A percentile compares a stretch with the other conserved stretches of the same genome.
These are phyloP conservation scores for Atalantia buxifolia DNA, from an alignment of 345 rosid genomes.

Conservation along the genomic window DNA sequence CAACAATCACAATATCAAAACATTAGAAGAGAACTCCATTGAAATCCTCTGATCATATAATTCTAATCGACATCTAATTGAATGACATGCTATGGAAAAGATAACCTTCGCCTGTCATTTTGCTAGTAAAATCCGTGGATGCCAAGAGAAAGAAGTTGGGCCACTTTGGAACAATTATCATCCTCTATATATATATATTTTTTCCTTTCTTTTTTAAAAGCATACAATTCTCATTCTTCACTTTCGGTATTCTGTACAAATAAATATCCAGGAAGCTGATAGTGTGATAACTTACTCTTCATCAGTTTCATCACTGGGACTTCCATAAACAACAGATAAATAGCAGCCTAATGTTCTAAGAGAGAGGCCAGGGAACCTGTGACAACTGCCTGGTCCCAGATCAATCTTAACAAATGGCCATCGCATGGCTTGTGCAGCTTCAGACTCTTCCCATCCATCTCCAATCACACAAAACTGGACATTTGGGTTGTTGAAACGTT, in stretches of 20 bases:
- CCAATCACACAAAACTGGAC: constrained; percentile 71
- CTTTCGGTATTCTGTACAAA: constrained; percentile 10
- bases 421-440: constrained; percentile 75
- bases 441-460: constrained; percentile 92
- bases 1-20: not conserved
- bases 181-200: no score
- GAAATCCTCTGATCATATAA: not conserved
- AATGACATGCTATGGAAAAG: not conserved
- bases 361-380: constrained; percentile 84
- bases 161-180: not conserved
- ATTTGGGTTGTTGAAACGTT: constrained; percentile 45
- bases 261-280: constrained; percentile 14
- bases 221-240: constrained; percentile 4
- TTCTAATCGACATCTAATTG: not conserved
- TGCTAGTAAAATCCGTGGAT: not conserved
- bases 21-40: not conserved
- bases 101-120: not conserved
- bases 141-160: not conserved
- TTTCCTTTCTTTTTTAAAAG: not conserved
- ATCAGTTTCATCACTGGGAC: constrained; percentile 26
- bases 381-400: constrained; percentile 50
- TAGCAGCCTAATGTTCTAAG: constrained; percentile 63
- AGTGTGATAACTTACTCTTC: constrained; percentile 19
- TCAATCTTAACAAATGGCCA: constrained; percentile 89
- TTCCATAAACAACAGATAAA: constrained; percentile 59